Percentiles rank a stretch among this genome's conserved stretches.
Evolutionary conservation across 306 rosid species (phyloP).

Genomic region (Acacia acuminata): DNA sequence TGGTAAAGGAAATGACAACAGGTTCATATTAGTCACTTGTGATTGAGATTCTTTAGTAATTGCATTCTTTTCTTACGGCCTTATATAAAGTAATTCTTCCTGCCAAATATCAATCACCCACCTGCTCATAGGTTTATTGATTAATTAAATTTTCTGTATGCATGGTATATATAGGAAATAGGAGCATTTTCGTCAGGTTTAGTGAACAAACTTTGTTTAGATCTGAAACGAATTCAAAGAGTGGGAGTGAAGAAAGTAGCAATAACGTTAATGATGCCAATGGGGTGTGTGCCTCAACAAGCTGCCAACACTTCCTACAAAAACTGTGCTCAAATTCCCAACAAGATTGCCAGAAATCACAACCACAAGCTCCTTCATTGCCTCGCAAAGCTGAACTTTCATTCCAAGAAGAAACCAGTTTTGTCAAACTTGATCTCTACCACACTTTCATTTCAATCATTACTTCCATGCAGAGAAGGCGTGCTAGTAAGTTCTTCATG

Average conservation of each 20-base stretch:
- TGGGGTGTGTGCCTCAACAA: constrained; percentile 50
- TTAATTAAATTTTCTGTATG: neutral
- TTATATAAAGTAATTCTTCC: too few relatives aligned
- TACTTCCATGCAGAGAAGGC: neutral
- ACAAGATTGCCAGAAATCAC: constrained; percentile 39
- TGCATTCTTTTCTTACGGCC: too few relatives aligned
- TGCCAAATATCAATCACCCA: neutral
- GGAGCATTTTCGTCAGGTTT: constrained; percentile 25
- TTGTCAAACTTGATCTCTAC: constrained; percentile 43
- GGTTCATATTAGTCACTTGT: too few relatives aligned
- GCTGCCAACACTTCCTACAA: constrained; percentile 11
- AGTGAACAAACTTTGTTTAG: constrained; percentile 33
- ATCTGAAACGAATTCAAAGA: constrained; percentile 39
- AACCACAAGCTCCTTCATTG: constrained; percentile 36
- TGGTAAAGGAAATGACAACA: too few relatives aligned
- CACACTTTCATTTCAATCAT: constrained; percentile 16
- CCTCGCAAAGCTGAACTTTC: constrained; percentile 29
- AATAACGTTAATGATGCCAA: constrained; percentile 43
- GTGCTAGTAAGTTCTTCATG: constrained; percentile 10
- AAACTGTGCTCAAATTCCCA: constrained; percentile 10
- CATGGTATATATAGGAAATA: constrained; percentile 22
- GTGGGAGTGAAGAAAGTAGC: constrained; percentile 42
- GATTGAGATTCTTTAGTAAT: too few relatives aligned
- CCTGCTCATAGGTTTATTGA: neutral
- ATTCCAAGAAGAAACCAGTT: constrained; percentile 3